Conservation (phyloP, 2,329 filamentous ascomycete species). For the Fusarium nodosum region DNA sequence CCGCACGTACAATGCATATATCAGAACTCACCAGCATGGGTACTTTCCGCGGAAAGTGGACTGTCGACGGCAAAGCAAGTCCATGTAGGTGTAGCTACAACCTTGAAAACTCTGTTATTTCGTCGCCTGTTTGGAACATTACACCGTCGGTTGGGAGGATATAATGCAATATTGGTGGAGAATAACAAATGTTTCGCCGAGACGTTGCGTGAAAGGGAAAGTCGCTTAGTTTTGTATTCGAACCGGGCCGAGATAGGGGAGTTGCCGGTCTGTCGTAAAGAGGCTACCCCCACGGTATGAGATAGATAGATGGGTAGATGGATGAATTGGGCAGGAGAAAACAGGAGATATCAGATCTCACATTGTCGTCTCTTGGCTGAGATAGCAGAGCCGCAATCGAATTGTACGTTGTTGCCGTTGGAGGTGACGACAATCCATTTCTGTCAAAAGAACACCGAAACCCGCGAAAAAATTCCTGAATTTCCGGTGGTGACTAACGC, state of each 20-base stretch:
- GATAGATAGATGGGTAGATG: not conserved
- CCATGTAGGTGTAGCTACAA: not conserved
- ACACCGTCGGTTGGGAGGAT: not conserved
- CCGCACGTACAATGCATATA: not conserved
- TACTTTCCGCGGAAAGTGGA: not conserved
- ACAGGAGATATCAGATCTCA: not conserved
- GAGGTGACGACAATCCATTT: not conserved
- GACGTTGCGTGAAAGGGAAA: not conserved
- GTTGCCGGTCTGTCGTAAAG: not conserved
- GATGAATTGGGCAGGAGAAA: not conserved
- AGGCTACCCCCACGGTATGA: not conserved
- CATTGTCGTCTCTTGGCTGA: not conserved
- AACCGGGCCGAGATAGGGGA: not conserved
- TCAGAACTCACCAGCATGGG: not conserved
- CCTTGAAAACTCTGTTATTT: not conserved
- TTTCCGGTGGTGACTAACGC: not conserved
- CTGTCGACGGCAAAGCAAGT: not conserved
- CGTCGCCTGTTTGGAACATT: not conserved
- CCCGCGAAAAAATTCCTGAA: not conserved
- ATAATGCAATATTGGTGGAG: not conserved
- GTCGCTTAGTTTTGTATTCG: not conserved
- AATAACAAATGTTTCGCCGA: constrained; percentile 2
- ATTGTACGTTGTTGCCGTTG: not conserved
- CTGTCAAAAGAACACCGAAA: not conserved
- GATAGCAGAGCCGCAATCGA: not conserved